Percentiles rank a stretch among this genome's conserved stretches.
Conservation (phyloP, 176 grass and related monocot species). For the bread wheat (Triticum aestivum) region DNA sequence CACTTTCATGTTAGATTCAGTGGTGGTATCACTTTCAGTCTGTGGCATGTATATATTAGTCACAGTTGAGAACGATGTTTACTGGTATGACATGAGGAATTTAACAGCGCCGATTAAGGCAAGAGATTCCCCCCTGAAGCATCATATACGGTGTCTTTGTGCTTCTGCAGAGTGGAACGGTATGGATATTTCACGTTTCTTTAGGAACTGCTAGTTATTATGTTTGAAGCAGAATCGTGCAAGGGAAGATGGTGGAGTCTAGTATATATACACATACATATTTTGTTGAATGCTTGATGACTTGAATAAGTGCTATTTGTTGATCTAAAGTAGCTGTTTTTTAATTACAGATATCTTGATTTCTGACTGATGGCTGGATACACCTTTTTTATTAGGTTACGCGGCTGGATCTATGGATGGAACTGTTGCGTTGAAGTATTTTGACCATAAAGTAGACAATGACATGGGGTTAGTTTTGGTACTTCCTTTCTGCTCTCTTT, state of each 20-base stretch:
- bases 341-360: background rate
- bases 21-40: conserved; percentile 60
- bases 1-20: conserved; percentile 36
- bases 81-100: conserved; percentile 61
- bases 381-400: conserved; percentile 45
- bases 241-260: background rate
- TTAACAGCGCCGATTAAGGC: conserved; percentile 40
- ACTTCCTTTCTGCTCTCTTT: conserved; percentile 27
- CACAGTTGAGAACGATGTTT: conserved; percentile 47
- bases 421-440: conserved; percentile 59
- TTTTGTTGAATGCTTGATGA: background rate
- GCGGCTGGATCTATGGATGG: conserved; percentile 53
- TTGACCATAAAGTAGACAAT: conserved; percentile 41
- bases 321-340: conserved; percentile 8
- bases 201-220: background rate
- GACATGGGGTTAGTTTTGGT: conserved; percentile 55
- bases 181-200: conserved; percentile 28
- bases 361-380: background rate
- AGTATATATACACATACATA: no score
- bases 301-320: background rate
- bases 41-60: conserved; percentile 56
- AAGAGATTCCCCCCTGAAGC: conserved; percentile 44
- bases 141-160: conserved; percentile 52
- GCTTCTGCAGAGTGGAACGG: conserved; percentile 55
- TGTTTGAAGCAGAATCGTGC: background rate